Base-by-base conservation (phyloP, 768 basidiomycete genomes). In the Leccinum arenicola region DNA sequence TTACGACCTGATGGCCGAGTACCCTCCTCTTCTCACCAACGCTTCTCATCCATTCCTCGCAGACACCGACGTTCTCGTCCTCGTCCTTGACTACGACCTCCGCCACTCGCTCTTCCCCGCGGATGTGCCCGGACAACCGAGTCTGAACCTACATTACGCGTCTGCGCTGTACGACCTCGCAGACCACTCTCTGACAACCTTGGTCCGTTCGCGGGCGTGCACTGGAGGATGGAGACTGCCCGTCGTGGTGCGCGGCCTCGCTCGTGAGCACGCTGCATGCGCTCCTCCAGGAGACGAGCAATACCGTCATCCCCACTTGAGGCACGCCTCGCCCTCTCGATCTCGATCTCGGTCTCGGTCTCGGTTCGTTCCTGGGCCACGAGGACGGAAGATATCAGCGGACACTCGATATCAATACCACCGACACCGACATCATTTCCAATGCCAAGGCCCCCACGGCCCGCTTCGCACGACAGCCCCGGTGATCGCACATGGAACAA, bases 201-300 rank as follows among this genome's bases (percentile, higher is more conserved):
- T 0, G 63, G 64, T 1, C 76, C 80, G 0, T 85, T 80, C 66
- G 64, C 80, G 3, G 79, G 76, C 0, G 77, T 87, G 8, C 82
- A 85, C 63, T 87, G 83, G 84, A 73, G 81, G 21, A 82, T 82
- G 76, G 83, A 85, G 61, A 80, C 72, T 85, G 54, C 66, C 78
- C 1, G 66, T 75, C 73, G 0, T 75, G 77, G 40, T 87, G 85
- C 64, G 82, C 82, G 0, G 71, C 76, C 50, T 77, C 78, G 1
- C 75, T 87, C 48, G 73, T 86, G 40, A 74, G 25, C 25, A 25
- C 25, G 25, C 25, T 35, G 14, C 35, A 35, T 35, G 14, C 25
- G 5, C 25, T 25, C n/a, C 71, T 78, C 25, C 67, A 68, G n/a
- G 60, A 25, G 25, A 25, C 25, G 25, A 25, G 25, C 25, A 61